Conservation (phyloP, 179 eudicot genomes). For the Beta macrorhiza region DNA sequence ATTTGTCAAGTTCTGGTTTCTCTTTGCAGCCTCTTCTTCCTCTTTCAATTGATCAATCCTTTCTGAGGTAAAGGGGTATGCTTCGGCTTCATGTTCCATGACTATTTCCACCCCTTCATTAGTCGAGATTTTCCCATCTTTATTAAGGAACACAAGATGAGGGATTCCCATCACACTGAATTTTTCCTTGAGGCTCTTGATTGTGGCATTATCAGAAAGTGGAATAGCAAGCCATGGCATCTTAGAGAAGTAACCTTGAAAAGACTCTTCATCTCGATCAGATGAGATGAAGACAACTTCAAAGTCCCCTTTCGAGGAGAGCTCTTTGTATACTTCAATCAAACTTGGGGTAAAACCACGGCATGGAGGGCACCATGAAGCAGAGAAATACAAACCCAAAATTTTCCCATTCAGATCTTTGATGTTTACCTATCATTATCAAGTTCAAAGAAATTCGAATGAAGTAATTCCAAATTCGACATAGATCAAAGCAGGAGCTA, state of each 20-base stretch:
- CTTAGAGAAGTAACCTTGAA: slow-evolving; percentile 41
- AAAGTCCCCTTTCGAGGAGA: slow-evolving; percentile 39
- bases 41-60: slow-evolving; percentile 38
- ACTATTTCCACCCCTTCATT: slow-evolving; percentile 38
- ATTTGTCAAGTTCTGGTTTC: slow-evolving; percentile 44
- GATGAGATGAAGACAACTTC: slow-evolving; percentile 42
- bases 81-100: slow-evolving; percentile 33
- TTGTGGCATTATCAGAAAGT: slow-evolving; percentile 35
- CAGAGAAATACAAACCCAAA: slow-evolving; percentile 46
- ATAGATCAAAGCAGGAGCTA: not conserved
- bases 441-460: not conserved
- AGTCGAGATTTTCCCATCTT: slow-evolving; percentile 39
- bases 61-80: slow-evolving; percentile 44
- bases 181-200: slow-evolving; percentile 18
- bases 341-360: slow-evolving; percentile 43
- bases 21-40: slow-evolving; percentile 43
- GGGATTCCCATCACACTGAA: slow-evolving; percentile 45
- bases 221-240: slow-evolving; percentile 61
- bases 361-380: slow-evolving; percentile 50
- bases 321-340: slow-evolving; percentile 33
- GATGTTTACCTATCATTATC: slow-evolving; percentile 38
- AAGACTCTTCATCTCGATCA: slow-evolving; percentile 37
- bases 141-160: slow-evolving; percentile 41
- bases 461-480: not conserved
- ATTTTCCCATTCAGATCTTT: slow-evolving; percentile 35